These are phyloP conservation scores for Syzygium syzygioides DNA, from an alignment of 441 rosid genomes.

Conservation along the genomic window DNA sequence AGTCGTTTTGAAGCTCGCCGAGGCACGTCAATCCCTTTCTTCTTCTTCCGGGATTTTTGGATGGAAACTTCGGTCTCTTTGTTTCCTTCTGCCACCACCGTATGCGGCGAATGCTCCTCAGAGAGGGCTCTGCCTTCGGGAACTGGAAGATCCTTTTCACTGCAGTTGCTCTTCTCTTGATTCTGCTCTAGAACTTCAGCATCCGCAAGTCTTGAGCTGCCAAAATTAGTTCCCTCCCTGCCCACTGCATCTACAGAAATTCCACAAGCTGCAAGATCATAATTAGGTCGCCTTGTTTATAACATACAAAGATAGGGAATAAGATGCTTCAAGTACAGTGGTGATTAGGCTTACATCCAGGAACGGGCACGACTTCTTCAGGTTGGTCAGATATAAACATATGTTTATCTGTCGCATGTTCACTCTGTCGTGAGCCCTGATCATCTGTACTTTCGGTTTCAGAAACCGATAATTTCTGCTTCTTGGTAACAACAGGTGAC, in stretches of 20 bases:
- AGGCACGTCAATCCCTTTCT: conserved; percentile 28
- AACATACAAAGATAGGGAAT: not conserved
- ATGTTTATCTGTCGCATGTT: conserved; percentile 16
- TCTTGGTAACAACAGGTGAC: conserved; percentile 26
- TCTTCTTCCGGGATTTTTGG: conserved; percentile 28
- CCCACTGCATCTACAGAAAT: conserved; percentile 24
- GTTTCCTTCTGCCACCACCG: conserved; percentile 17
- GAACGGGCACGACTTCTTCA: conserved; percentile 13
- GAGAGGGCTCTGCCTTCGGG: conserved; percentile 11
- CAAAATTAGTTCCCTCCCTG: conserved; percentile 14
- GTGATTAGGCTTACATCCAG: conserved; percentile 6
- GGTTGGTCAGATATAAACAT: conserved; percentile 8
- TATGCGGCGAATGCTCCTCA: conserved; percentile 3
- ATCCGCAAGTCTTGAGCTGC: conserved; percentile 21
- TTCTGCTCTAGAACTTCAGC: conserved; percentile 18
- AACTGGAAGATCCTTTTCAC: conserved; percentile 9
- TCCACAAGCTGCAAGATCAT: not conserved
- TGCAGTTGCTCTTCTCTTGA: conserved; percentile 24
- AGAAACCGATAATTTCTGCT: conserved; percentile 19
- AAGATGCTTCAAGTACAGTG: not conserved
- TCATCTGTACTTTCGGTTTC: conserved; percentile 7
- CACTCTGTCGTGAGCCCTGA: conserved; percentile 16
- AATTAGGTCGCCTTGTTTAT: not conserved
- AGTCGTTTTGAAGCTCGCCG: conserved; percentile 83
- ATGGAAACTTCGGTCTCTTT: conserved; percentile 17